These are phyloP conservation scores for Skeletonema menzelii DNA, from an alignment of 108 stramenopile species.

Conservation along the genomic window DNA sequence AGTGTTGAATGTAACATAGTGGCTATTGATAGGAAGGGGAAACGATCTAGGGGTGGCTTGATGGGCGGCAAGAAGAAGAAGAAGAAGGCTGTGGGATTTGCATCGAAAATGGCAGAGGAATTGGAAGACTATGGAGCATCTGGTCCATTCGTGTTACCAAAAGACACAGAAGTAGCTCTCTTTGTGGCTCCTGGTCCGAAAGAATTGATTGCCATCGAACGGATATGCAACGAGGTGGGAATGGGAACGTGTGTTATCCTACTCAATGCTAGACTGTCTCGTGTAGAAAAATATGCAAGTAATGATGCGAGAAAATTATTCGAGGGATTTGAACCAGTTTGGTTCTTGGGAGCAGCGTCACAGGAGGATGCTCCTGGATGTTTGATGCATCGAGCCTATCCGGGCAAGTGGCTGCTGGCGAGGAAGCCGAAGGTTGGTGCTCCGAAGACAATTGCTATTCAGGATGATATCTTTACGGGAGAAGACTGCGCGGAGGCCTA, in stretches of 20 bases:
- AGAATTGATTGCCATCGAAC: constrained; percentile 71
- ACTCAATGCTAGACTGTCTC: constrained; percentile 71
- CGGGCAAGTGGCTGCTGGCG: constrained; percentile 71
- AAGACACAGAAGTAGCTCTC: constrained; percentile 73
- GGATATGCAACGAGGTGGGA: constrained; percentile 68
- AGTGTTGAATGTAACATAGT: constrained; percentile 64
- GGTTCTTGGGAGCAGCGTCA: constrained; percentile 69
- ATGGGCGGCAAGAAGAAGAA: constrained; percentile 36
- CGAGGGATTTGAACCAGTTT: constrained; percentile 74
- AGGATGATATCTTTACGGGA: constrained; percentile 45
- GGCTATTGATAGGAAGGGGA: constrained; percentile 62
- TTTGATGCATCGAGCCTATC: constrained; percentile 71
- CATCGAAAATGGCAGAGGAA: constrained; percentile 77
- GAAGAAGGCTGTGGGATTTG: constrained; percentile 74
- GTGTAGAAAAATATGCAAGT: constrained; percentile 60
- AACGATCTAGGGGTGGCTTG: constrained; percentile 25
- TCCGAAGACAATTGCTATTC: constrained; percentile 62
- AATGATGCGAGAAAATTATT: constrained; percentile 55
- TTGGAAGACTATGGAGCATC: constrained; percentile 43
- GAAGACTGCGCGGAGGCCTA: constrained; percentile 64
- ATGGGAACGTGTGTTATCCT: constrained; percentile 81
- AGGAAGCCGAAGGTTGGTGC: constrained; percentile 78
- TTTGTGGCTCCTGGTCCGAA: constrained; percentile 85
- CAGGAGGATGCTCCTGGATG: constrained; percentile 76
- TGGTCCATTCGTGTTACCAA: constrained; percentile 68